Percentiles rank a stretch among this genome's conserved stretches.
phyloP scores from a whole-genome alignment of 2,329 filamentous ascomycete genomes.

The Didymellaceae sp. region DNA sequence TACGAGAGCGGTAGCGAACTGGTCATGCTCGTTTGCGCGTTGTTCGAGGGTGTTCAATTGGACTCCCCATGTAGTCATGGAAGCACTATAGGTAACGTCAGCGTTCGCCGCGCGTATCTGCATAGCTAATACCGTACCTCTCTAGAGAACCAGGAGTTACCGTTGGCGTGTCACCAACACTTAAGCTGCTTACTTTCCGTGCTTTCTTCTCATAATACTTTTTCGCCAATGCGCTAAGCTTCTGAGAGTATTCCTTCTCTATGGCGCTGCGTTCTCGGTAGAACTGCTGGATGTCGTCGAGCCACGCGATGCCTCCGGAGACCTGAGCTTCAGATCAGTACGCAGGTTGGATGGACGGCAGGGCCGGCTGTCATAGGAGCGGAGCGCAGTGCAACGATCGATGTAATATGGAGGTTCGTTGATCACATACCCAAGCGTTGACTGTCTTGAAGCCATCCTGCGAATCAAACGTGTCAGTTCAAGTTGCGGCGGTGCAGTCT shows the following conservation, averaged over 20 bases:
- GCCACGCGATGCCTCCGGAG: conserved; percentile 85
- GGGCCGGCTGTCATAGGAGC: conserved; percentile 6
- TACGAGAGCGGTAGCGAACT: conserved; percentile 79
- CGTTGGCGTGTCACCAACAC: conserved; percentile 89
- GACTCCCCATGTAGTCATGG: conserved; percentile 94
- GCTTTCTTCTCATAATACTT: conserved; percentile 98
- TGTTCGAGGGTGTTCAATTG: conserved; percentile 90
- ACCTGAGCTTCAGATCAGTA: conserved; percentile 59
- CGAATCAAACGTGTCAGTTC: conserved; percentile 35
- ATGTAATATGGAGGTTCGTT: background rate
- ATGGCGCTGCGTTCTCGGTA: conserved; percentile 93
- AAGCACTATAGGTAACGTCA: conserved; percentile 67
- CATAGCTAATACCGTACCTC: conserved; percentile 60
- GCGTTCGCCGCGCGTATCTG: conserved; percentile 14
- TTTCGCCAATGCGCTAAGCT: conserved; percentile 85
- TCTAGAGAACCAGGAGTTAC: conserved; percentile 96
- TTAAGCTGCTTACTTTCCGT: conserved; percentile 83
- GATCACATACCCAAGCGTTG: conserved; percentile 75
- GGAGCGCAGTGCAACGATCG: conserved; percentile 11
- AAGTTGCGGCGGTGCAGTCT: conserved; percentile 24
- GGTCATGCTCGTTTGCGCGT: conserved; percentile 86
- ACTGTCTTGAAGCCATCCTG: conserved; percentile 97
- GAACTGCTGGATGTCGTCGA: conserved; percentile 96
- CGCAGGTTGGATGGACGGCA: conserved; percentile 2
- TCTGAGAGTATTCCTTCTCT: conserved; percentile 95